Percentiles rank a stretch among this genome's conserved stretches.
These are phyloP conservation scores for Chlorella variabilis DNA, from an alignment of 163 green algal species.

Conservation along the genomic window DNA sequence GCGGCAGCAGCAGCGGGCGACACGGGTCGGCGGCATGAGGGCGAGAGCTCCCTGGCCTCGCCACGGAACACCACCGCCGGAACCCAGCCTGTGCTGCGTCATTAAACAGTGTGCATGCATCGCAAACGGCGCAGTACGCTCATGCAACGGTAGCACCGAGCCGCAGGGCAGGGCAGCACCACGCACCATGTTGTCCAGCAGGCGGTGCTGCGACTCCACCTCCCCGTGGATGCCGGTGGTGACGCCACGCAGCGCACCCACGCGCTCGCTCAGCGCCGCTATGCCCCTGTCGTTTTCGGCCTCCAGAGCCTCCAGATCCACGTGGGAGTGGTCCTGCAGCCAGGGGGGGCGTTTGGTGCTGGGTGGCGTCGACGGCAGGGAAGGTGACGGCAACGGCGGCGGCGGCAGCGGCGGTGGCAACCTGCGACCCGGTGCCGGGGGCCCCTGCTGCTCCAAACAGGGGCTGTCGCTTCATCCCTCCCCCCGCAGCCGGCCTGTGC, in stretches of 20 bases:
- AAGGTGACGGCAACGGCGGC: neutral
- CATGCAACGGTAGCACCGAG: too few species aligned
- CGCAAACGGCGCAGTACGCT: too few species aligned
- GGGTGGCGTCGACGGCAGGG: too few species aligned
- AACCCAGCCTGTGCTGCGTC: too few species aligned
- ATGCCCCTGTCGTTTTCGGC: constrained; percentile 75
- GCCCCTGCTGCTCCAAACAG: constrained; percentile 9
- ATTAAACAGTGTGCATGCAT: too few species aligned
- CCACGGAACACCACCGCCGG: too few species aligned
- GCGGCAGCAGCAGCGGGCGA: neutral
- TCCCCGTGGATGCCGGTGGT: constrained; percentile 72
- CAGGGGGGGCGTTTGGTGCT: neutral
- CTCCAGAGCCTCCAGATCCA: constrained; percentile 81
- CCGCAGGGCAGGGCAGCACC: too few species aligned
- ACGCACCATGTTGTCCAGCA: constrained; percentile 82
- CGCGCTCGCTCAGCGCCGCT: constrained; percentile 68
- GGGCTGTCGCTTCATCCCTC: neutral
- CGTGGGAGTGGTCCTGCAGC: constrained; percentile 21
- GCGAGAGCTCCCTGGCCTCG: too few species aligned
- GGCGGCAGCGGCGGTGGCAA: neutral
- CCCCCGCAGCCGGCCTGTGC: neutral
- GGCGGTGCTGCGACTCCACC: constrained; percentile 64
- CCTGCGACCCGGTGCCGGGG: neutral
- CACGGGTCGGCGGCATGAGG: too few species aligned
- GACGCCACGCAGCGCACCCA: constrained; percentile 61